phyloP scores from a whole-genome alignment of 2,329 filamentous ascomycete species.

The Grosmannia penicillata region DNA sequence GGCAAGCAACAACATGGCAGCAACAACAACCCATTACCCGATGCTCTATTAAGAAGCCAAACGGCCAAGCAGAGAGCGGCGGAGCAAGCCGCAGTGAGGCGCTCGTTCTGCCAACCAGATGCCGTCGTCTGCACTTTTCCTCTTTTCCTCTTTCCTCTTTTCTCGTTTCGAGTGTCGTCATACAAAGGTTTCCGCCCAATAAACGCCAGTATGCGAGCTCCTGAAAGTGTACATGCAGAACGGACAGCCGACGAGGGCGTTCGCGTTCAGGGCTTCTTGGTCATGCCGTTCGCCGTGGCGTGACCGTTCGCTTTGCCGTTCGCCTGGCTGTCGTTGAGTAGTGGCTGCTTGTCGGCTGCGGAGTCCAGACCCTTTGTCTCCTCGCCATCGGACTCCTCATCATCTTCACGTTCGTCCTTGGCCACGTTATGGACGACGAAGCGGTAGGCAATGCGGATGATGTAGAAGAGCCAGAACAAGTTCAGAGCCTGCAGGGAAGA shows the following conservation, averaged over 20 bases:
- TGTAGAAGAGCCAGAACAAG: constrained; percentile 69
- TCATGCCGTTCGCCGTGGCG: constrained; percentile 10
- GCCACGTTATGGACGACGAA: constrained; percentile 47
- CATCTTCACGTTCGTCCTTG: constrained; percentile 59
- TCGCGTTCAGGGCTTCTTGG: constrained; percentile 8
- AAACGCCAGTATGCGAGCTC: constrained; percentile 8
- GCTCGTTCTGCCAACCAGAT: too few species aligned
- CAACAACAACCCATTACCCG: too few species aligned
- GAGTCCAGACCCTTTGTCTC: constrained; percentile 8
- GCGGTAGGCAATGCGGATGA: constrained; percentile 58
- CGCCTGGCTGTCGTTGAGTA: constrained; percentile 9
- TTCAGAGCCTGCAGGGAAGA: constrained; percentile 59
- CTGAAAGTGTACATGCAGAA: too few species aligned
- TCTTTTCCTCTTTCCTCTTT: too few species aligned
- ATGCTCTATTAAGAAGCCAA: too few species aligned
- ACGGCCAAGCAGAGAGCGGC: too few species aligned
- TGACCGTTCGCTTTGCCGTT: neutral
- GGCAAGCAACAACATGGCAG: too few species aligned
- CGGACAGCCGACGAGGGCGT: too few species aligned
- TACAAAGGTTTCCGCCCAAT: neutral
- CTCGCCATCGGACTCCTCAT: constrained; percentile 44
- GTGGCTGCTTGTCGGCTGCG: constrained; percentile 11
- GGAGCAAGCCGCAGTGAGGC: too few species aligned
- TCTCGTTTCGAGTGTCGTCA: too few species aligned
- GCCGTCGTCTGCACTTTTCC: too few species aligned